Percentiles rank a stretch among this genome's conserved stretches.
phyloP scores from a whole-genome alignment of 345 rosid species.

The Camelina hispida region DNA sequence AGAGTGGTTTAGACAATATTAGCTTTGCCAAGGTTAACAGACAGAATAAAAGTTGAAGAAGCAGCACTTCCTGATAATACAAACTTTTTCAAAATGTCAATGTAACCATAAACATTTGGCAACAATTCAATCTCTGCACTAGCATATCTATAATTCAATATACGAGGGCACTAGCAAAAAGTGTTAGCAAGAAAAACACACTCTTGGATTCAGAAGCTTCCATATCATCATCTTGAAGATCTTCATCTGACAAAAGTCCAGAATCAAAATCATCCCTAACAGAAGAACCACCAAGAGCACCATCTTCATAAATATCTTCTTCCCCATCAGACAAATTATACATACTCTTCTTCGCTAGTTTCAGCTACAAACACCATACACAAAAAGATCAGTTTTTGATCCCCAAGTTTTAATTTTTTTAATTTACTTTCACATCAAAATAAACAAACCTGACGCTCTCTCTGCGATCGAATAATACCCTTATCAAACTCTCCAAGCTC shows the following conservation, averaged over 20 bases:
- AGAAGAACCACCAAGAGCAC: constrained; percentile 51
- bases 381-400: background rate
- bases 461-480: constrained; percentile 81
- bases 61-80: background rate
- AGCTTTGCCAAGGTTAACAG: background rate
- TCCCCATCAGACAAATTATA: constrained; percentile 92
- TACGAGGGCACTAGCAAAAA: background rate
- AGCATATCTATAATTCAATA: background rate
- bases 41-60: constrained; percentile 28
- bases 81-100: background rate
- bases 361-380: constrained; percentile 50
- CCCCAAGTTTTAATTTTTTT: background rate
- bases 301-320: constrained; percentile 63
- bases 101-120: background rate
- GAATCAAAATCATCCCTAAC: constrained; percentile 80
- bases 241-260: constrained; percentile 66
- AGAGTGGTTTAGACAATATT: constrained; percentile 2
- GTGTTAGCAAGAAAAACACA: constrained; percentile 33
- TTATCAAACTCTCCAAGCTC: constrained; percentile 82
- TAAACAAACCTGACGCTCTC: constrained; percentile 68
- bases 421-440: background rate
- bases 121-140: background rate
- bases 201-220: constrained; percentile 50
- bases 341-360: constrained; percentile 66
- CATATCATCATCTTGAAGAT: constrained; percentile 47